Evolutionary conservation across 805 yeast genomes (phyloP), one percentile per base, ranked within the genome.

Genomic region (Barnettozyma siamensis): DNA sequence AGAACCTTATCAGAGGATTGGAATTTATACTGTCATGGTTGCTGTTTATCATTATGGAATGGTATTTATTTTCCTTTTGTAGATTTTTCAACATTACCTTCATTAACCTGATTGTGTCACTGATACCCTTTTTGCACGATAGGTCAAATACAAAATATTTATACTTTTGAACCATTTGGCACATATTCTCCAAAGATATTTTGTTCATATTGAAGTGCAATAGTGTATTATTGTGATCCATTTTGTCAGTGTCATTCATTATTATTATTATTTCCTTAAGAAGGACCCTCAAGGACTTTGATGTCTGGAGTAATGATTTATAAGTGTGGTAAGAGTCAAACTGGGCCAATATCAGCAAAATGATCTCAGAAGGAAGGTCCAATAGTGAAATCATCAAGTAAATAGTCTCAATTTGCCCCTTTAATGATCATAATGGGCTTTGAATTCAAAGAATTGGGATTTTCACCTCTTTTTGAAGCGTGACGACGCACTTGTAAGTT

Each of bases 361-460:
- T 23, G 3, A 49, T 16, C 41, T 51, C 55, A 3, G 40, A 16
- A 2, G 55, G 55, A 3, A 50, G 49, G 16, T 45, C 47, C 21
- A 48, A 31, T 7, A 50, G 23, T 5, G 50, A 41, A 12, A 6
- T 9, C 30, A 15, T 24, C 5, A 19, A 24, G 8, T 29, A 6
- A 29, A 6, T 29, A 6, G n/a, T 10, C 9, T 29, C 9, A 7
- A 29, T 5, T n/a, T 10, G 17, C 18, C 15, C 18, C 18, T 15
- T n/a, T 15, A 29, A 29, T 29, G 5, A 11, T 7, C 32, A 8
- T 4, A 17, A 7, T 17, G 32, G 32, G 32, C 32, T 30, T 30
- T 30, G 18, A 30, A 30, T 5, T 10, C 13, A 16, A 3, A 4
- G 12, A 11, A 11, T 13, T 11, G 8, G n/a, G 11, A 26, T 11